These are phyloP conservation scores for Zoysia pacifica DNA, from an alignment of 176 grass and related monocot genomes.

Conservation along the genomic window DNA sequence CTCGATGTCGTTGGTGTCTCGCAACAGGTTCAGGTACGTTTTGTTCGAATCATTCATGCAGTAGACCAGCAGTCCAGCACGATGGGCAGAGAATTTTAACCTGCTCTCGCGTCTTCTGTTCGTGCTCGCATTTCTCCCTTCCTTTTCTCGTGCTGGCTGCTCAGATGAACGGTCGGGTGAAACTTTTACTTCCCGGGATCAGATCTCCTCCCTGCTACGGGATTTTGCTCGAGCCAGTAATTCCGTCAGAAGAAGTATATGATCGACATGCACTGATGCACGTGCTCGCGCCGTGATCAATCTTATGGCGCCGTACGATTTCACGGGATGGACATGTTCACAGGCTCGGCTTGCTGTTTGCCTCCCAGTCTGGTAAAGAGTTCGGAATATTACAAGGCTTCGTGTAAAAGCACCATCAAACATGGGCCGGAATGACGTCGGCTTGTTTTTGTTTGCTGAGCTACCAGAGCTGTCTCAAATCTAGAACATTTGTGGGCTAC, in stretches of 20 bases:
- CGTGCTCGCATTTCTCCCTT: neutral
- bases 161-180: neutral
- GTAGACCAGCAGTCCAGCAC: neutral
- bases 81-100: slow-evolving; percentile 6
- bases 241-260: neutral
- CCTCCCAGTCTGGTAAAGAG: no score
- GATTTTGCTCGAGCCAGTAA: neutral
- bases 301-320: no score
- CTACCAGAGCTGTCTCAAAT: neutral
- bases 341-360: no score
- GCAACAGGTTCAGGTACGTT: neutral
- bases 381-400: no score
- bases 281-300: no score
- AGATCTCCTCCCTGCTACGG: no score
- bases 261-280: no score
- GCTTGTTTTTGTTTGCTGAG: neutral
- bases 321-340: no score
- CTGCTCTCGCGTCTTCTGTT: slow-evolving; percentile 26
- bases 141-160: neutral
- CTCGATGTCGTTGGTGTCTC: slow-evolving; percentile 21
- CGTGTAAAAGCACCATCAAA: no score
- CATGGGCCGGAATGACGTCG: neutral
- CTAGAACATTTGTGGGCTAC: neutral
- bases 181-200: neutral
- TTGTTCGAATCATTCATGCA: slow-evolving; percentile 3